phyloP scores from a whole-genome alignment of 495 filamentous ascomycete genomes.

The Lasiosphaeria miniovina region DNA sequence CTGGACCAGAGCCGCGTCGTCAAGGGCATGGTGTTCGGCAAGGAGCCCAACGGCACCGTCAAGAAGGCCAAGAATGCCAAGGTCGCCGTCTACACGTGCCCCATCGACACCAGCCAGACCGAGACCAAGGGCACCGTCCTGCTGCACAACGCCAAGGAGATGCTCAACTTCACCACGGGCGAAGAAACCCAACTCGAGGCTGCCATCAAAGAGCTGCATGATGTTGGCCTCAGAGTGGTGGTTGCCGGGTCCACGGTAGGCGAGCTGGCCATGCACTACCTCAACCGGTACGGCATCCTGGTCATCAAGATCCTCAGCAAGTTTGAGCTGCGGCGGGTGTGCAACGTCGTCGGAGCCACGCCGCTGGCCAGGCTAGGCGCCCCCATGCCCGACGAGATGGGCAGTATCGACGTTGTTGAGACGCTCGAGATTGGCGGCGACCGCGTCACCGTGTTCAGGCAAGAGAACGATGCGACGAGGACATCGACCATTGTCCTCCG shows the following conservation, averaged over 20 bases:
- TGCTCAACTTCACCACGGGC: slow-evolving; percentile 96
- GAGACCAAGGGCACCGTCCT: slow-evolving; percentile 99
- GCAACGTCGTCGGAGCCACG: slow-evolving; percentile 93
- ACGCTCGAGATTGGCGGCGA: slow-evolving; percentile 98
- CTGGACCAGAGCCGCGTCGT: slow-evolving; percentile 91
- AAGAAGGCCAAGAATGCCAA: slow-evolving; percentile 91
- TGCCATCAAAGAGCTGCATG: slow-evolving; percentile 90
- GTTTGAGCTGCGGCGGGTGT: slow-evolving; percentile 90
- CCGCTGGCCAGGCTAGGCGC: slow-evolving; percentile 93
- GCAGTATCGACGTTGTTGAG: slow-evolving; percentile 89
- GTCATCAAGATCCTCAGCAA: slow-evolving; percentile 98
- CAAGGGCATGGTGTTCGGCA: slow-evolving; percentile 96
- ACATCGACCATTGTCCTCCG: slow-evolving; percentile 94
- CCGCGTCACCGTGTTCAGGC: slow-evolving; percentile 96
- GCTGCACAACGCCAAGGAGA: slow-evolving; percentile 94
- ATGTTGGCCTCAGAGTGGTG: slow-evolving; percentile 87
- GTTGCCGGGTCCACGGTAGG: slow-evolving; percentile 88
- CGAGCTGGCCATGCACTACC: slow-evolving; percentile 94
- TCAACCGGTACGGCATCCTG: slow-evolving; percentile 93
- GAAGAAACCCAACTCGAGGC: slow-evolving; percentile 90
- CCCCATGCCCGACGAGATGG: slow-evolving; percentile 99
- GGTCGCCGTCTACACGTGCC: slow-evolving; percentile 94
- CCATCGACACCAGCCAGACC: slow-evolving; percentile 92
- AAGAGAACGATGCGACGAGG: slow-evolving; percentile 87
- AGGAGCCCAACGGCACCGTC: slow-evolving; percentile 83